These are phyloP conservation scores for Trifolium fragiferum DNA, from an alignment of 306 rosid species.

Conservation along the genomic window DNA sequence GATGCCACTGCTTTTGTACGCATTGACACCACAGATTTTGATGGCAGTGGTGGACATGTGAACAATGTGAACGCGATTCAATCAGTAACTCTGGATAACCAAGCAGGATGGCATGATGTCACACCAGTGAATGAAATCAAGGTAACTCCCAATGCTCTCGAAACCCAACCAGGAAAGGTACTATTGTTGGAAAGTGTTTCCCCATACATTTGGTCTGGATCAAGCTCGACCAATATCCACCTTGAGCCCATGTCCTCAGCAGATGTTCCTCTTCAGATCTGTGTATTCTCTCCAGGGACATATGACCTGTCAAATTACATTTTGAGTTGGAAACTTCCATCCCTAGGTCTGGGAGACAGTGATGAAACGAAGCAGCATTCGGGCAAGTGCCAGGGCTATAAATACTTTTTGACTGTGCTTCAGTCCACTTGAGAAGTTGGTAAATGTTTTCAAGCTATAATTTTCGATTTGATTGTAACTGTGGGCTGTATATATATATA, in stretches of 20 bases:
- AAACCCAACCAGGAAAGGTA: slow-evolving; percentile 51
- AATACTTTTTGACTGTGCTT: slow-evolving; percentile 76
- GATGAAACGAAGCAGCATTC: slow-evolving; percentile 48
- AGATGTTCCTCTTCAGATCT: slow-evolving; percentile 85
- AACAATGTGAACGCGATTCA: slow-evolving; percentile 44
- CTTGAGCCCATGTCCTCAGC: slow-evolving; percentile 66
- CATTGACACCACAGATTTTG: slow-evolving; percentile 61
- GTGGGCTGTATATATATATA: slow-evolving; percentile 48
- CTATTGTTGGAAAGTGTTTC: slow-evolving; percentile 58
- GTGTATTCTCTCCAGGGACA: slow-evolving; percentile 86
- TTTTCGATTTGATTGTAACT: slow-evolving; percentile 36
- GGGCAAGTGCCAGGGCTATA: slow-evolving; percentile 84
- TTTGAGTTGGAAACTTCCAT: slow-evolving; percentile 75
- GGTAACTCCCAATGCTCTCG: slow-evolving; percentile 58
- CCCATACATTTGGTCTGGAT: slow-evolving; percentile 85
- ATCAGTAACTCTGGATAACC: slow-evolving; percentile 54
- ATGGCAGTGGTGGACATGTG: slow-evolving; percentile 38
- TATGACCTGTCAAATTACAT: slow-evolving; percentile 77
- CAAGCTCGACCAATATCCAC: slow-evolving; percentile 72
- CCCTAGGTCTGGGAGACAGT: slow-evolving; percentile 42
- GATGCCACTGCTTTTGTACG: slow-evolving; percentile 57
- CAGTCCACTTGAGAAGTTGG: slow-evolving; percentile 60
- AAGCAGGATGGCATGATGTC: slow-evolving; percentile 85
- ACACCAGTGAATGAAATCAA: slow-evolving; percentile 63
- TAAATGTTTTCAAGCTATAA: slow-evolving; percentile 36